These are phyloP conservation scores for Suillus brevipes DNA, from an alignment of 768 basidiomycete genomes.

Conservation along the genomic window DNA sequence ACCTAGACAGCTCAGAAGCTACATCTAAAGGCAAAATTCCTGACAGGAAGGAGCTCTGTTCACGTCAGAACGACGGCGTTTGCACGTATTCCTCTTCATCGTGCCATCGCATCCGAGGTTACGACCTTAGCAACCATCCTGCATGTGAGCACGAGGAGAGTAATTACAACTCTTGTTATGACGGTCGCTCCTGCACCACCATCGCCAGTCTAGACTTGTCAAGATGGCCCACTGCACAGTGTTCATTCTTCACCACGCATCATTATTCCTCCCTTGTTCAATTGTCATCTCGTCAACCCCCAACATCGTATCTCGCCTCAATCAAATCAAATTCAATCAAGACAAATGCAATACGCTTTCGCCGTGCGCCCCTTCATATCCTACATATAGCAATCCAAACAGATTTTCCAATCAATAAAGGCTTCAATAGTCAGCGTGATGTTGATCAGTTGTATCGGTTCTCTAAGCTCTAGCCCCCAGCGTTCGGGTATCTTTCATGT, in stretches of 20 bases:
- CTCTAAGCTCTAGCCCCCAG: neutral
- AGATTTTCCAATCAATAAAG: neutral
- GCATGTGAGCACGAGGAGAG: neutral
- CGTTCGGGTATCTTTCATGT: neutral
- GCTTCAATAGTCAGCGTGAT: neutral
- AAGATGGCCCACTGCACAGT: neutral
- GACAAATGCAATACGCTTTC: neutral
- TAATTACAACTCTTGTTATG: neutral
- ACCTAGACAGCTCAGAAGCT: neutral
- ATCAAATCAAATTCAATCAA: neutral
- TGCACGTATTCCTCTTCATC: neutral
- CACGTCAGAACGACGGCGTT: neutral
- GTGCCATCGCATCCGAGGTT: neutral
- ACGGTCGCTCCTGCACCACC: neutral
- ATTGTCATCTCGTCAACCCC: neutral
- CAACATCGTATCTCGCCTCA: neutral
- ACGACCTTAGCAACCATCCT: neutral
- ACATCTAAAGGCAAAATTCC: neutral
- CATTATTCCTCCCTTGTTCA: too few species aligned
- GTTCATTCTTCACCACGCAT: neutral
- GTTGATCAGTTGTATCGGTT: neutral
- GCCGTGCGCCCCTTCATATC: neutral
- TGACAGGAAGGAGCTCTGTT: neutral
- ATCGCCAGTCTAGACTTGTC: neutral
- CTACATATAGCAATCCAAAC: neutral